Evolutionary conservation across 257 asterid genomes (phyloP), one percentile per base, ranked within the genome.

Genomic region (Avicennia marina): DNA sequence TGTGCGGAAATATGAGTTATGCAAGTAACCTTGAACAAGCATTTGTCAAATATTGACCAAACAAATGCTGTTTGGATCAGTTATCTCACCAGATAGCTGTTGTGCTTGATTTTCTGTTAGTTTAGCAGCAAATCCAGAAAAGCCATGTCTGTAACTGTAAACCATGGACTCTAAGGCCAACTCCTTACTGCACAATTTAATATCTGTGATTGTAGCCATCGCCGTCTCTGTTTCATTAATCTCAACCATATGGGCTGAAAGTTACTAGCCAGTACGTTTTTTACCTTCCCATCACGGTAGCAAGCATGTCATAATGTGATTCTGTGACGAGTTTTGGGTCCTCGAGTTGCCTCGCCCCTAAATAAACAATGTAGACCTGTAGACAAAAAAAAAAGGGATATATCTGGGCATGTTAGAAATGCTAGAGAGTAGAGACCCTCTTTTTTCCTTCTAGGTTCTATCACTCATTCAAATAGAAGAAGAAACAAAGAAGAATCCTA

Each of bases 101-200:
- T 71, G 70, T 17, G 81, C 86, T 64, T 82, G 80, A 18, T 64
- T 62, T 13, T 58, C 40, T 1, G 81, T 71, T 40, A 82, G 44
- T 71, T 60, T 76, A 21, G 84, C 90, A 19, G 90, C 90, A 58
- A 82, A 78, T 33, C 84, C 90, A 21, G 86, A 82, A 58, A 82
- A 82, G 19, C 86, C 81, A 18, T 73, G 79, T 15, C 40, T 73
- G 71, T 76, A 82, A 54, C 86, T 78, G n/a, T 75, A 75, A 55
- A 82, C 72, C 67, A 82, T 71, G 3, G 81, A 66, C 27, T 73
- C 57, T 25, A 24, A 24, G 1, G 83, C 77, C 62, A 67, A 66
- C 53, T 78, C 56, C 72, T 60, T 44, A 58, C 86, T 80, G 75
- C 77, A 73, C 3, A 26, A 11, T 16, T 27, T 15, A 38, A 7